Conservation (phyloP, 129 eudicot species). For the Tagetes patula region DNA sequence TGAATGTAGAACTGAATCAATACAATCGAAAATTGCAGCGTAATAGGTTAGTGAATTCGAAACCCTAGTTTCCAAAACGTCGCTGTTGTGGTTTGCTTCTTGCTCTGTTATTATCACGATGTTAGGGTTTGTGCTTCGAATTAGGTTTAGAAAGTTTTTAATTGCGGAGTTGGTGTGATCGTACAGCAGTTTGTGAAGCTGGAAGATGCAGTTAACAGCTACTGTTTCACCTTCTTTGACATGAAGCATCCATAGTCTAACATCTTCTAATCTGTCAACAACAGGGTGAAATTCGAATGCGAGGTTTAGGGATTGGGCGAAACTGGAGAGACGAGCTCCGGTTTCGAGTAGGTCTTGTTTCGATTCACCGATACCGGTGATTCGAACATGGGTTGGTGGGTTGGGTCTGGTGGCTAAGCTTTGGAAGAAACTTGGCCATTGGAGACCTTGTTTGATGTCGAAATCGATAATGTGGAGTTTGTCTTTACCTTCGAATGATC, state of each 20-base stretch:
- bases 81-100: slow-evolving; percentile 68
- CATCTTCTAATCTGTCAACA: slow-evolving; percentile 83
- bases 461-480: slow-evolving; percentile 83
- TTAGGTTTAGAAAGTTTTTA: slow-evolving; percentile 63
- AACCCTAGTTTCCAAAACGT: slow-evolving; percentile 48
- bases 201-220: slow-evolving; percentile 70
- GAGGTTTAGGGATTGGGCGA: slow-evolving; percentile 61
- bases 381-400: slow-evolving; percentile 81
- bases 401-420: slow-evolving; percentile 62
- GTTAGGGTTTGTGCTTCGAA: slow-evolving; percentile 70
- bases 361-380: slow-evolving; percentile 84
- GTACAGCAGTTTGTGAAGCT: slow-evolving; percentile 77
- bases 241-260: slow-evolving; percentile 97
- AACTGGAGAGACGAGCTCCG: slow-evolving; percentile 60
- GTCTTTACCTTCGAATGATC: slow-evolving; percentile 74
- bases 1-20: slow-evolving; percentile 51
- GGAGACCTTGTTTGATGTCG: slow-evolving; percentile 90
- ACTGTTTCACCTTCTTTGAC: slow-evolving; percentile 78
- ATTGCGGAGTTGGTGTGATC: slow-evolving; percentile 51
- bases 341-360: slow-evolving; percentile 84
- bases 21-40: slow-evolving; percentile 70
- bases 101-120: slow-evolving; percentile 74
- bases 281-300: slow-evolving; percentile 80
- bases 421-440: slow-evolving; percentile 86
- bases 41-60: slow-evolving; percentile 61